These are phyloP conservation scores for Diophrys appendiculata DNA, from an alignment of 73 alveolate species.

Conservation along the genomic window DNA sequence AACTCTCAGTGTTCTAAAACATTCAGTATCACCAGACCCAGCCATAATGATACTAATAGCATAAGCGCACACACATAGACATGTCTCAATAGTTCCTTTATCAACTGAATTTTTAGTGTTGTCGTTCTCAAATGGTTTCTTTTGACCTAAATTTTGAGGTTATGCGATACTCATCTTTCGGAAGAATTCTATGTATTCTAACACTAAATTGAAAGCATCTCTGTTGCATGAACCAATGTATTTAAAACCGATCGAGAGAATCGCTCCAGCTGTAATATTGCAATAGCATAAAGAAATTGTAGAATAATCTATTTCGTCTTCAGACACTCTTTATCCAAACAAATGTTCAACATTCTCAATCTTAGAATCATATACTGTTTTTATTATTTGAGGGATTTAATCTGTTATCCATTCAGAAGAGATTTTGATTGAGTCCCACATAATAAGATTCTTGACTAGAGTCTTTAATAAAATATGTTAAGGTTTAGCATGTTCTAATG, in stretches of 20 bases:
- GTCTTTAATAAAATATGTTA: slow-evolving; percentile 81
- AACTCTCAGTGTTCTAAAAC: slow-evolving; percentile 81
- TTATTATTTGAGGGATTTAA: slow-evolving; percentile 89
- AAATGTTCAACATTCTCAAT: slow-evolving; percentile 71
- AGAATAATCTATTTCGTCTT: slow-evolving; percentile 93
- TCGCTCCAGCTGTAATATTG: slow-evolving; percentile 89
- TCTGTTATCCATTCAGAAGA: slow-evolving; percentile 76
- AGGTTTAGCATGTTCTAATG: slow-evolving; percentile 93
- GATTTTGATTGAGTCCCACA: slow-evolving; percentile 91
- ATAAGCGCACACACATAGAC: slow-evolving; percentile 88
- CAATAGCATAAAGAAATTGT: slow-evolving; percentile 88
- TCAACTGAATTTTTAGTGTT: slow-evolving; percentile 87
- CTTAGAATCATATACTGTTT: slow-evolving; percentile 79
- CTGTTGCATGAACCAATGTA: slow-evolving; percentile 95
- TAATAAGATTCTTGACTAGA: slow-evolving; percentile 88
- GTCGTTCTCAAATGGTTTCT: slow-evolving; percentile 68
- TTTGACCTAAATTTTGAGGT: slow-evolving; percentile 53
- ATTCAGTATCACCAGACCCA: slow-evolving; percentile 95
- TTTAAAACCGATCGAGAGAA: slow-evolving; percentile 93
- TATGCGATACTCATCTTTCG: slow-evolving; percentile 69
- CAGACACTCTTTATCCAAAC: slow-evolving; percentile 71
- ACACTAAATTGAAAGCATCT: slow-evolving; percentile 78
- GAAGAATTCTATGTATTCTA: slow-evolving; percentile 69
- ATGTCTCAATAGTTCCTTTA: slow-evolving; percentile 86
- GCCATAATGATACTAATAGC: slow-evolving; percentile 94